Evolutionary conservation across 1,139 yeast genomes (phyloP).

Genomic region (Yamadazyma songkhlaensis): DNA sequence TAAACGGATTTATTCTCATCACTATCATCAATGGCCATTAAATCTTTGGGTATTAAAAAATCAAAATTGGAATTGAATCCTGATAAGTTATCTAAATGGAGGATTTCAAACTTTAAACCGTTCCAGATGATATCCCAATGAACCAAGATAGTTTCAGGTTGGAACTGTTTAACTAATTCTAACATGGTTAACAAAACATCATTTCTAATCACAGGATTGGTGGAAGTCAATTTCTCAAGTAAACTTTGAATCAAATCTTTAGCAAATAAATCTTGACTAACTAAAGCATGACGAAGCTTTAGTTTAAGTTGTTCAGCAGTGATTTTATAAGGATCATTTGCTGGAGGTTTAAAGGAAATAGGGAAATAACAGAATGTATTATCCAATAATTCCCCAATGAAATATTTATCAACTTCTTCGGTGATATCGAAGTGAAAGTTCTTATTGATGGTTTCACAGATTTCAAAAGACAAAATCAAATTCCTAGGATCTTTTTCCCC

Average conservation of each 20-base stretch:
- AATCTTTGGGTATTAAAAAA: constrained; percentile 29
- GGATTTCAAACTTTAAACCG: constrained; percentile 79
- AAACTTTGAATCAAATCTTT: constrained; percentile 74
- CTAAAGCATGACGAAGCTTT: constrained; percentile 56
- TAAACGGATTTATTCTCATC: constrained; percentile 42
- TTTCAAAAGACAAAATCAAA: constrained; percentile 63
- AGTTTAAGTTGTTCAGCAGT: constrained; percentile 68
- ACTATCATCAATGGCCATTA: constrained; percentile 29
- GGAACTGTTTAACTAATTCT: constrained; percentile 54
- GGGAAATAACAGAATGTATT: constrained; percentile 94
- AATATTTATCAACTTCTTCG: constrained; percentile 37
- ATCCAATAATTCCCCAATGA: constrained; percentile 66
- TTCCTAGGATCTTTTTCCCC: constrained; percentile 97
- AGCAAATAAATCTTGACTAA: constrained; percentile 65
- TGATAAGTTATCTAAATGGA: constrained; percentile 56
- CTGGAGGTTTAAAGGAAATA: constrained; percentile 90
- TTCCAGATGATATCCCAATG: constrained; percentile 83
- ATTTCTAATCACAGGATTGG: constrained; percentile 71
- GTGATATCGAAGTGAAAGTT: constrained; percentile 37
- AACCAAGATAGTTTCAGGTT: constrained; percentile 42
- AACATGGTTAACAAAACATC: constrained; percentile 70
- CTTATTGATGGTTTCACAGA: constrained; percentile 51
- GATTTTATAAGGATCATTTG: constrained; percentile 84
- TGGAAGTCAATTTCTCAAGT: constrained; percentile 80
- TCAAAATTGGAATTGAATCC: constrained; percentile 26